Evolutionary conservation across 2,329 filamentous ascomycete species (phyloP).

Genomic region (Fusarium nygamai): DNA sequence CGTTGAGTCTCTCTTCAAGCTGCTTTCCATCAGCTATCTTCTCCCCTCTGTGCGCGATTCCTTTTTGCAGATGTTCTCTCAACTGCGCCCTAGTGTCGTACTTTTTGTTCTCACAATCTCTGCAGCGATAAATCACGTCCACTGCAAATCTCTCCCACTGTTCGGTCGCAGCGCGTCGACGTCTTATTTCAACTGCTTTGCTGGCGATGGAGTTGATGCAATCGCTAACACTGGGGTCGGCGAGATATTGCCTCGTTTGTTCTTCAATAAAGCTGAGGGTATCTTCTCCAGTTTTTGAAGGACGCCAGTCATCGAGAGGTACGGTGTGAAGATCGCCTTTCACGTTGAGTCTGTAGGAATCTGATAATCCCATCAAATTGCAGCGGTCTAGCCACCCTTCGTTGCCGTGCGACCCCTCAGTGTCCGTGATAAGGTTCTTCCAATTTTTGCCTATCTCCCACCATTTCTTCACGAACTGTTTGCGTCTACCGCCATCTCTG

Average conservation of each 20-base stretch:
- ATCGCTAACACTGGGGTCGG: accelerated
- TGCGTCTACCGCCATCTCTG: neutral
- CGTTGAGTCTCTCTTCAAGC: neutral
- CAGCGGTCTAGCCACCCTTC: too few species aligned
- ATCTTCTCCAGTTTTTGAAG: neutral
- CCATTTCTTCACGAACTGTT: neutral
- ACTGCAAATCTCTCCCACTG: neutral
- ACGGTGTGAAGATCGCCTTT: neutral
- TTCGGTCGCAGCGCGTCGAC: neutral
- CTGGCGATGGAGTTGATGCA: accelerated
- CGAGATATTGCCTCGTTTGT: neutral
- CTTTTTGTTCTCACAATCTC: accelerated
- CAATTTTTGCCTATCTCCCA: neutral
- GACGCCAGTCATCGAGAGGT: neutral
- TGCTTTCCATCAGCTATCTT: accelerated
- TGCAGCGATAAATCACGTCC: neutral
- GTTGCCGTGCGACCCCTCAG: too few species aligned
- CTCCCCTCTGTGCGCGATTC: accelerated
- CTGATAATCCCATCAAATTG: too few species aligned
- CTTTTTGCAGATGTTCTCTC: neutral
- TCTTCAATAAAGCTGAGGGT: neutral
- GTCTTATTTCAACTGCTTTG: neutral
- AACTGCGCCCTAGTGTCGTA: neutral
- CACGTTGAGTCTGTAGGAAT: too few species aligned
- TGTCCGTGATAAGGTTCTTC: too few species aligned